These are phyloP conservation scores for Capsicum chinense DNA, from an alignment of 257 asterid genomes.

Conservation along the genomic window DNA sequence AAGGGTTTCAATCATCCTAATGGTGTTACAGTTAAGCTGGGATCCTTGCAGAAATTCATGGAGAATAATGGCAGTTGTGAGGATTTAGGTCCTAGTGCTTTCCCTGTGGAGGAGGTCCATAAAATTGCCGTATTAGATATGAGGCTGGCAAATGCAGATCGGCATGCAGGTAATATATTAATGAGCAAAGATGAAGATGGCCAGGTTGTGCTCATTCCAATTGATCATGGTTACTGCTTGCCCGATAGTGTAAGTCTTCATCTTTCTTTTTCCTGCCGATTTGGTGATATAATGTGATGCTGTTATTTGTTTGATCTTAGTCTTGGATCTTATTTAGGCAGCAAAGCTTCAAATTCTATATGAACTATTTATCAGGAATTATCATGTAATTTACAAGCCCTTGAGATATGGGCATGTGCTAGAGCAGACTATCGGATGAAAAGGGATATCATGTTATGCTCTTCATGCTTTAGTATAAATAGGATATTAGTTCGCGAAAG, in stretches of 20 bases:
- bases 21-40: conserved; percentile 30
- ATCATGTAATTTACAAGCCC: background rate
- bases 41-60: conserved; percentile 41
- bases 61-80: conserved; percentile 40
- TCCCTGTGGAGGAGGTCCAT: conserved; percentile 42
- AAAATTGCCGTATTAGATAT: conserved; percentile 47
- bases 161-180: conserved; percentile 53
- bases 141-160: conserved; percentile 56
- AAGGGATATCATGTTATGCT: background rate
- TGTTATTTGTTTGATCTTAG: background rate
- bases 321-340: background rate
- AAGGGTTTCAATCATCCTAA: conserved; percentile 36
- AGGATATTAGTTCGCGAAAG: background rate
- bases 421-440: background rate
- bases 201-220: conserved; percentile 40
- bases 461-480: background rate
- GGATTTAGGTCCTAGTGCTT: conserved; percentile 39
- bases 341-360: background rate
- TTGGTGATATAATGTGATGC: background rate
- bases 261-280: conserved; percentile 6
- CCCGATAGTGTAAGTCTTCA: conserved; percentile 39
- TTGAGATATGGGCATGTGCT: background rate
- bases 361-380: background rate
- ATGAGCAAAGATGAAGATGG: conserved; percentile 45
- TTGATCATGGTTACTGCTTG: conserved; percentile 49